Conservation (phyloP, 2,329 filamentous ascomycete species). For the Elsinoe arachidis region DNA sequence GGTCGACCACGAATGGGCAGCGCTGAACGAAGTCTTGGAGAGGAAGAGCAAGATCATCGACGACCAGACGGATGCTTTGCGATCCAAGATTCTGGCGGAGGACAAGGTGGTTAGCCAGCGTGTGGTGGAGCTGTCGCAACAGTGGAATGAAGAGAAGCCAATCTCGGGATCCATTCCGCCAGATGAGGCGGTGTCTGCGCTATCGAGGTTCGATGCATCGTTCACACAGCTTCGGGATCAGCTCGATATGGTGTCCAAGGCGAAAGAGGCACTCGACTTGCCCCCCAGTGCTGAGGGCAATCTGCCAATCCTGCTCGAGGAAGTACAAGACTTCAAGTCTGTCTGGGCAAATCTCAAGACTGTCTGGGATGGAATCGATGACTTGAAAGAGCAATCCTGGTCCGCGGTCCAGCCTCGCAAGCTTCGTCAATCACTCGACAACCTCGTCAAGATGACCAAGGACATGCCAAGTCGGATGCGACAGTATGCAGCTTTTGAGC, state of each 20-base stretch:
- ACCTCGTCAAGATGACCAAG: constrained; percentile 93
- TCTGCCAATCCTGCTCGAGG: constrained; percentile 80
- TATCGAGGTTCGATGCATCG: constrained; percentile 73
- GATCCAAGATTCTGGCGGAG: constrained; percentile 89
- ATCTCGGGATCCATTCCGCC: constrained; percentile 91
- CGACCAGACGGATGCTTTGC: constrained; percentile 89
- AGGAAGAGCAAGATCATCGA: constrained; percentile 93
- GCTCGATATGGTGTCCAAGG: constrained; percentile 86
- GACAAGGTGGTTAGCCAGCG: constrained; percentile 86
- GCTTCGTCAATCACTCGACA: constrained; percentile 78
- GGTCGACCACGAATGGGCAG: constrained; percentile 91
- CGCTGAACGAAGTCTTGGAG: constrained; percentile 81
- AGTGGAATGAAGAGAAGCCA: constrained; percentile 96
- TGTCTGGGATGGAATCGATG: constrained; percentile 93
- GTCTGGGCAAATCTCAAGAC: constrained; percentile 94
- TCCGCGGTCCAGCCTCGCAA: constrained; percentile 92
- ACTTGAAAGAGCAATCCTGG: constrained; percentile 87
- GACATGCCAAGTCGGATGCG: constrained; percentile 99
- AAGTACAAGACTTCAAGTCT: constrained; percentile 97
- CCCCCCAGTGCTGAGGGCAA: constrained; percentile 70
- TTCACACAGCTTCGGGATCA: constrained; percentile 81
- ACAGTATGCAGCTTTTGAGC: constrained; percentile 98
- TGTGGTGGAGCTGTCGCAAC: constrained; percentile 70
- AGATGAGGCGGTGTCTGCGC: constrained; percentile 73
- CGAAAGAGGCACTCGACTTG: constrained; percentile 91